Base-by-base conservation (phyloP, 1,284 basidiomycete genomes). In the Phellinidium pouzarii region DNA sequence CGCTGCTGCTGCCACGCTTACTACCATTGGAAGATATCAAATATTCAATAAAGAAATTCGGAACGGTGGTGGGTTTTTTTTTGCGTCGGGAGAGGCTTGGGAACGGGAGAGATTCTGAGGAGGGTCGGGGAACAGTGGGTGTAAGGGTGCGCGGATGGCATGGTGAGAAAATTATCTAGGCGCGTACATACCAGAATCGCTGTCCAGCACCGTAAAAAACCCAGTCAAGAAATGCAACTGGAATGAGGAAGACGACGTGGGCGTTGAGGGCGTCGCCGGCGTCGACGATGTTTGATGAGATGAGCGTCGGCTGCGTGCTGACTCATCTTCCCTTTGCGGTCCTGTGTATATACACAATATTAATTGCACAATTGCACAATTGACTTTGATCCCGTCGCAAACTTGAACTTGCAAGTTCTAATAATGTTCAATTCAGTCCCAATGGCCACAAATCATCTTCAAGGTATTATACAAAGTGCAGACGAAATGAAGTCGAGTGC, bases 1-100 rank as follows among this genome's bases (percentile, higher is more conserved):
- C 75, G 84, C 85, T 84, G 82, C 80, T 82, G 86, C 87, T 68
- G 76, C 79, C 75, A 74, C 59, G 56, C 59, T 73, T 74, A 73
- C 65, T 57, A 53, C 44, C 56, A 57, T 57, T 51, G 31, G 22
- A 50, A 51, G 31, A 47, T 48, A 55, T 43, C 26, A 51, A 54
- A 54, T 44, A 55, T 49, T 53, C 37, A 52, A 54, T 44, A 38
- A 44, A 50, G 48, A 50, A 50, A 50, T 36, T 20, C 29, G 48
- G 44, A 42, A 44, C 26, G 44, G 17, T 52, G 41, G 23, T 40
- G 45, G n/a, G 26, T 37, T 54, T 46, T 51, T 50, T 44, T 52
- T 38, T 41, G 56, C 41, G 44, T 55, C 52, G 48, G 49, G 44
- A 55, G 25, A 40, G 43, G 54, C 36, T 55, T 54, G 50, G 50